Percentiles rank a stretch among this genome's conserved stretches.
Evolutionary conservation across 371 early-diverging fungal species (phyloP).

Genomic region (Hamiltosporidium magnivora): DNA sequence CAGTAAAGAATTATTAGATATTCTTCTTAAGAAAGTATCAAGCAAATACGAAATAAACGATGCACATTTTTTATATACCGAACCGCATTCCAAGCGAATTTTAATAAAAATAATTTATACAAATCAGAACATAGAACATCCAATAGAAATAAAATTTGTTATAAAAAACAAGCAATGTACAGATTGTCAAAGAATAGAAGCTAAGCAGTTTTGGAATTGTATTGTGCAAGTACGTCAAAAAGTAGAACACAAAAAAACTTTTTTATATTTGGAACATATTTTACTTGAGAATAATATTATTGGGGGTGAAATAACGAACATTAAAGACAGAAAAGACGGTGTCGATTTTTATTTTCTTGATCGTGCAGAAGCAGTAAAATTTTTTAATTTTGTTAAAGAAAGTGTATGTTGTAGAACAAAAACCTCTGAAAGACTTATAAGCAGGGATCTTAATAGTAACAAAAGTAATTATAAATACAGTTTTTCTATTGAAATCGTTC

Average conservation of each 20-base stretch:
- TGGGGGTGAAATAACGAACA: slow-evolving; percentile 77
- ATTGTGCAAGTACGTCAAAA: slow-evolving; percentile 95
- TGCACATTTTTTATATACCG: slow-evolving; percentile 93
- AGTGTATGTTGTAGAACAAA: slow-evolving; percentile 68
- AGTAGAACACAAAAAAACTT: slow-evolving; percentile 75
- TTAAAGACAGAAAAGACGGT: slow-evolving; percentile 87
- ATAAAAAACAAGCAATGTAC: slow-evolving; percentile 67
- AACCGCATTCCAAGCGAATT: slow-evolving; percentile 82
- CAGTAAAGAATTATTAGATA: slow-evolving; percentile 74
- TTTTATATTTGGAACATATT: slow-evolving; percentile 89
- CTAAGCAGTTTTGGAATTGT: slow-evolving; percentile 95
- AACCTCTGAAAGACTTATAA: slow-evolving; percentile 81
- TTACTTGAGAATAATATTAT: slow-evolving; percentile 90
- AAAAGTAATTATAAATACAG: slow-evolving; percentile 87
- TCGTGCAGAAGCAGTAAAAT: slow-evolving; percentile 75
- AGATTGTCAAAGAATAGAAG: slow-evolving; percentile 87
- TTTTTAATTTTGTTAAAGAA: slow-evolving; percentile 78
- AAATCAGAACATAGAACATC: slow-evolving; percentile 7
- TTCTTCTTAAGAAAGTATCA: slow-evolving; percentile 69
- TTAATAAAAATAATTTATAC: slow-evolving; percentile 66
- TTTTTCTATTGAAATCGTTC: slow-evolving; percentile 80
- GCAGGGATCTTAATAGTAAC: slow-evolving; percentile 78
- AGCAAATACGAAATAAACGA: slow-evolving; percentile 76
- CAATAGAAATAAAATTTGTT: background rate
- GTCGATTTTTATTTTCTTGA: slow-evolving; percentile 90